phyloP scores from a whole-genome alignment of 169 alveolate species.

The Plasmodium yoelii region DNA sequence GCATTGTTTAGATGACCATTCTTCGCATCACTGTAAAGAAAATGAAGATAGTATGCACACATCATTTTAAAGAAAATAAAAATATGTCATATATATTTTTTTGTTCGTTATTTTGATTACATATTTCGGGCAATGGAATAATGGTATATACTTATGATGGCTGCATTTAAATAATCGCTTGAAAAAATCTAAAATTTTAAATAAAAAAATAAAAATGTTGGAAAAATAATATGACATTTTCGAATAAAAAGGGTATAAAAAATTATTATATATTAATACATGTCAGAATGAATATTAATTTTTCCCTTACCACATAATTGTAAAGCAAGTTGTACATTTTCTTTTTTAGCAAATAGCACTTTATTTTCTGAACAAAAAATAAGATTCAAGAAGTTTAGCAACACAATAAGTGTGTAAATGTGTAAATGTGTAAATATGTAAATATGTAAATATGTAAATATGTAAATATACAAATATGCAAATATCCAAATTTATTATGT shows the following conservation, averaged over 20 bases:
- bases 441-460: background rate
- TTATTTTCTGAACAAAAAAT: conserved; percentile 11
- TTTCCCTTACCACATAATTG: conserved; percentile 28
- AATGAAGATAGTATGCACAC: background rate
- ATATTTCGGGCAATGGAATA: conserved; percentile 24
- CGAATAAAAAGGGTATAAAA: background rate
- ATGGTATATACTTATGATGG: conserved; percentile 31
- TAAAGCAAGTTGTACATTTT: conserved; percentile 38
- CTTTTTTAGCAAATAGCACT: conserved; percentile 17
- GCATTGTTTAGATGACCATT: conserved; percentile 61
- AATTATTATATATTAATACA: background rate
- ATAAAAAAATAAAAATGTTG: background rate
- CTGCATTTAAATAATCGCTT: conserved; percentile 53
- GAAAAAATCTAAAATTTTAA: conserved; percentile 27
- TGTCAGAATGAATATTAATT: background rate
- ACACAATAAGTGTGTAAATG: background rate
- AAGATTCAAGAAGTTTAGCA: background rate
- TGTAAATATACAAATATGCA: background rate
- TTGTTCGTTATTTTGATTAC: background rate
- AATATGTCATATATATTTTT: background rate
- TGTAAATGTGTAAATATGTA: background rate
- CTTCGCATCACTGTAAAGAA: conserved; percentile 22
- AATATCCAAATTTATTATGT: no score
- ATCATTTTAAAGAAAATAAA: no score
- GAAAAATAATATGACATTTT: background rate